Conservation (phyloP, 257 asterid species). For the Scutellaria minor region DNA sequence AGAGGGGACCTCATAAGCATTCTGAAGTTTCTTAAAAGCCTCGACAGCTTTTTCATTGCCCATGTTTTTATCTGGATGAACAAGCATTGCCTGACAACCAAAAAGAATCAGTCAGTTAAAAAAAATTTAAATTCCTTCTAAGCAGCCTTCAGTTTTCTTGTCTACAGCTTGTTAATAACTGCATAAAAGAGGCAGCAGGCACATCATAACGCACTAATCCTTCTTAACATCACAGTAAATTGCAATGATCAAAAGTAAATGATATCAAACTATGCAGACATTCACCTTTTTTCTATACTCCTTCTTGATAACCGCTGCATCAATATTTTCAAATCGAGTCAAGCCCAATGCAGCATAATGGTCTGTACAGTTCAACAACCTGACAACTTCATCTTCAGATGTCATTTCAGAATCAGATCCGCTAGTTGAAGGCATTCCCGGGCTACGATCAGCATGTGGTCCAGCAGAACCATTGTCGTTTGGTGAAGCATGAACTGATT, state of each 20-base stretch:
- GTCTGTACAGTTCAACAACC: conserved; percentile 78
- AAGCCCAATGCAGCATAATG: conserved; percentile 89
- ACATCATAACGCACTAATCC: conserved; percentile 1
- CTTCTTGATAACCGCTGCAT: conserved; percentile 70
- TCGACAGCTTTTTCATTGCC: conserved; percentile 96
- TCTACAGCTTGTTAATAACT: conserved; percentile 2
- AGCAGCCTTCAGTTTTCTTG: conserved; percentile 6
- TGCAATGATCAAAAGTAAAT: background rate
- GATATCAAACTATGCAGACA: conserved; percentile 14
- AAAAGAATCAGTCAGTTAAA: conserved; percentile 31
- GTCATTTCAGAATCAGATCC: conserved; percentile 76
- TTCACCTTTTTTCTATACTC: conserved; percentile 92
- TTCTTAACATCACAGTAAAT: conserved; percentile 20
- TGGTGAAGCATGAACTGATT: conserved; percentile 53
- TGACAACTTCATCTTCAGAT: conserved; percentile 80
- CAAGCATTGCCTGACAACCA: conserved; percentile 88
- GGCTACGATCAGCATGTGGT: conserved; percentile 50
- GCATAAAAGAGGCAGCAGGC: conserved; percentile 10
- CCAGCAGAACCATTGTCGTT: conserved; percentile 46
- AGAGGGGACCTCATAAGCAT: conserved; percentile 84
- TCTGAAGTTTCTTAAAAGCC: conserved; percentile 98
- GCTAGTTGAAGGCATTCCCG: conserved; percentile 85
- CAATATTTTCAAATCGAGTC: conserved; percentile 71
- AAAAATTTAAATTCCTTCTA: conserved; percentile 6
- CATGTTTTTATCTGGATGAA: conserved; percentile 99